Evolutionary conservation across 2,329 filamentous ascomycete species (phyloP).

Genomic region (Trichophyton schoenleinii): DNA sequence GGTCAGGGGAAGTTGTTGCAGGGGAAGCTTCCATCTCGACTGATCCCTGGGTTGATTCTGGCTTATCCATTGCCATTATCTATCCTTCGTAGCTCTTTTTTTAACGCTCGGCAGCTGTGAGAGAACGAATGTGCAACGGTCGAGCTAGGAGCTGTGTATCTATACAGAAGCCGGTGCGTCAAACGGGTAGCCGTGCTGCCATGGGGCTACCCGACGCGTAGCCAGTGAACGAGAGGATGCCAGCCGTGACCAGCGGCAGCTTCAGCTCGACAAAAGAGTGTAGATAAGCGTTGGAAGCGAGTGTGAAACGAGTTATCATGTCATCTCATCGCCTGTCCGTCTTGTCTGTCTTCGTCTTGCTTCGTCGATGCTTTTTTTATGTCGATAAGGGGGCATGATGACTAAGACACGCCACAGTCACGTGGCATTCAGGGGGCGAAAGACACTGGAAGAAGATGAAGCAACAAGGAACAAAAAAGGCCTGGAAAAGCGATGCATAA

Average conservation of each 20-base stretch:
- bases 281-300: background rate
- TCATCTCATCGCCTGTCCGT: background rate
- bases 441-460: background rate
- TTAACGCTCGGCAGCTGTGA: background rate
- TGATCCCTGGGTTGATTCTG: background rate
- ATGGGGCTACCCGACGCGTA: background rate
- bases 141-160: background rate
- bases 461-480: background rate
- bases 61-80: background rate
- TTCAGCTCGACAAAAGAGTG: background rate
- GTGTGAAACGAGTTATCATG: background rate
- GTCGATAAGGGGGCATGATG: slow-evolving; percentile 1
- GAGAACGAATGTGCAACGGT: background rate
- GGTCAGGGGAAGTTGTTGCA: background rate
- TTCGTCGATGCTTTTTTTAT: background rate
- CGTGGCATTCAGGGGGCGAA: background rate
- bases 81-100: background rate
- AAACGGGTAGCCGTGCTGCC: background rate
- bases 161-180: background rate
- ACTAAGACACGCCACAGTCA: background rate
- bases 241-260: slow-evolving; percentile 3
- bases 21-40: background rate
- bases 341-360: background rate
- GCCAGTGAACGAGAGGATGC: background rate
- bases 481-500: background rate